Base-by-base conservation (phyloP, 2,329 filamentous ascomycete genomes). In the Colletotrichum shisoi region DNA sequence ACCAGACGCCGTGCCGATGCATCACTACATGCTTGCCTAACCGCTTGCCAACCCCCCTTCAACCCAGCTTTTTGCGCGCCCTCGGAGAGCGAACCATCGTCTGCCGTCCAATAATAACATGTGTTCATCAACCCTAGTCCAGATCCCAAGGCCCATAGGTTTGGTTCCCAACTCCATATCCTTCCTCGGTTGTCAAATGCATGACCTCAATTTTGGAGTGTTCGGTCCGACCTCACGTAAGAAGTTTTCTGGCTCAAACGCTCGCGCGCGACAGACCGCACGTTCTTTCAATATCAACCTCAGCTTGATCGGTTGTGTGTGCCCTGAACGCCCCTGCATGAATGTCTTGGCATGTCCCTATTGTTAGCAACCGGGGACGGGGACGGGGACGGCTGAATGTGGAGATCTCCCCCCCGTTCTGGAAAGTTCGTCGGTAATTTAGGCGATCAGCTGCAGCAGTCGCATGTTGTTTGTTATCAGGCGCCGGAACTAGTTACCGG, bases 1-100 rank as follows among this genome's bases (percentile, higher is more conserved):
- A 62, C 66, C 57, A 67, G 45, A 67, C 53, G 63, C 66, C 63
- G 31, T 68, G 62, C 57, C 57, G 53, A 58, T 68, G 66, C 66
- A 68, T 68, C 65, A 56, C 54, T 62, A 62, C 63, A 66, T 67
- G 57, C 31, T 64, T 67, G 60, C 52, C 58, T 60, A 66, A 61
- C 44, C 62, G 65, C 62, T 57, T 61, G 49, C 49, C 51, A 61
- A 52, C 49, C 34, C 24, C 44, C 37, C 39, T 31, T 34, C 56
- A 21, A 17, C 56, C 42, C 52, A 17, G 11, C 27, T 49, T 56
- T 40, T 27, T 44, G 34, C 31, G 34, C 42, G 24, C 34, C 27
- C n/a, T 42, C 49, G 27, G 62, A 68, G 31, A 65, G 37, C 56
- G 39, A 27, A 46, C 52, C 60, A n/a, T 21, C 40, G 37, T 49